Base-by-base conservation (phyloP, 1,284 basidiomycete genomes). In the Blastosporella zonata region DNA sequence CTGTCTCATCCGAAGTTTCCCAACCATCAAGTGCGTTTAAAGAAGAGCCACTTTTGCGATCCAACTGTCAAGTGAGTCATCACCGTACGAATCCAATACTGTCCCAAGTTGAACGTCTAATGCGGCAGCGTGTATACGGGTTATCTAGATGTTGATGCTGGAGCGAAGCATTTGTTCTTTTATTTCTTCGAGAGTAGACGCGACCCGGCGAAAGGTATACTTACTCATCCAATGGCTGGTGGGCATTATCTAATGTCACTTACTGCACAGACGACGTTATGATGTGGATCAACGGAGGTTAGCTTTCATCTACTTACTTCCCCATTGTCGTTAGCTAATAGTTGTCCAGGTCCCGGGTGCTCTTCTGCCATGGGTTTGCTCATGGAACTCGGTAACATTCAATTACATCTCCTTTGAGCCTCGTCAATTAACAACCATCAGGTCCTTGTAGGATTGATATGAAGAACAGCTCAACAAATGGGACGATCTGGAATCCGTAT, bases 131-230 rank as follows among this genome's bases (percentile, higher is more conserved):
- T 74, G 13, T 84, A 81, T 54, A 82, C 82, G 1, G 81, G 81
- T 0, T 84, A 84, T 58, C 63, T 84, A 18, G 81, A 83, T 52
- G 70, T 84, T 4, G 85, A 73, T 83, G 61, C 59, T 9, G 69
- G 69, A 20, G 69, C 69, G 20, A 70, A 70, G 50, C 69, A 71
- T 48, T 29, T 72, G 37, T 93, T 90, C 72, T 93, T 93, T 70
- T 90, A 88, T 67, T 92, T 91, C 70, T 92, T 93, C 64, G 87
- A 90, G 66, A 87, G 84, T 44, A 70, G 88, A 49, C 73, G 75
- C 35, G 71, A 84, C 51, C 88, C 89, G 1, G 74, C 75, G 13
- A 73, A 74, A 43, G 75, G 75, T 73, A 38, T 43, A 20, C 6
- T 17, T 20, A 27, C 12, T 13, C 22, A 9, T 8, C 13, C 31